Percentiles rank a stretch among this genome's conserved stretches.
These are phyloP conservation scores for Aspergillus saccharolyticus DNA, from an alignment of 495 filamentous ascomycete genomes.

Conservation along the genomic window DNA sequence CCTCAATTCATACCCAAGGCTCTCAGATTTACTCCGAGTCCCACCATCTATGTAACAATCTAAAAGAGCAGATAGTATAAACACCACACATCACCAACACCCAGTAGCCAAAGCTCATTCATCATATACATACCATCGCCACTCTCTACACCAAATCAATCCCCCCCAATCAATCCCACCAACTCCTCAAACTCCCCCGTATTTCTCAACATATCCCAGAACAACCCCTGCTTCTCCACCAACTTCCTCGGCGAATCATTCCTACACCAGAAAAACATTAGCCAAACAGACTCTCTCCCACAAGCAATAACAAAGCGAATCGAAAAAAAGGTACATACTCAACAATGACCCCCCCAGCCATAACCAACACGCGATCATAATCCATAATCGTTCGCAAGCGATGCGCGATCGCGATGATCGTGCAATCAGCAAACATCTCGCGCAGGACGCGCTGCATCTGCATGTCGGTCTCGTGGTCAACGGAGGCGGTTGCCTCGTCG, in stretches of 20 bases:
- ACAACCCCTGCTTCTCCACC: slow-evolving; percentile 36
- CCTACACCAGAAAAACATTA: slow-evolving; percentile 16
- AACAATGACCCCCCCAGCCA: slow-evolving; percentile 26
- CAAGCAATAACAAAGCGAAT: background rate
- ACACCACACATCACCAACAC: too few relatives aligned
- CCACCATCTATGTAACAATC: too few relatives aligned
- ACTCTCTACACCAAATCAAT: background rate
- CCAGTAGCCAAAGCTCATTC: too few relatives aligned
- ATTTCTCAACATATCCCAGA: slow-evolving; percentile 47
- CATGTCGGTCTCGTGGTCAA: slow-evolving; percentile 52
- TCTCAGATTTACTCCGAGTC: too few relatives aligned
- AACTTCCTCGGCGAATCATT: slow-evolving; percentile 42
- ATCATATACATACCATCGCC: background rate
- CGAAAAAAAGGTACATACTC: slow-evolving; percentile 19
- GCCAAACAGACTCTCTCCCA: background rate
- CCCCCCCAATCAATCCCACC: slow-evolving; percentile 13
- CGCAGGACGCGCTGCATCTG: slow-evolving; percentile 47
- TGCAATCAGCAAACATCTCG: slow-evolving; percentile 28
- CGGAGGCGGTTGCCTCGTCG: slow-evolving; percentile 55
- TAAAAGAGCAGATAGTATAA: too few relatives aligned
- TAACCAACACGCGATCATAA: slow-evolving; percentile 36
- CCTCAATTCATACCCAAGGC: too few relatives aligned
- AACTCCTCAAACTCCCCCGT: slow-evolving; percentile 47
- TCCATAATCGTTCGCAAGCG: slow-evolving; percentile 36
- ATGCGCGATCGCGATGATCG: slow-evolving; percentile 39